Evolutionary conservation across 1,139 yeast species (phyloP), one percentile per base, ranked within the genome.

Genomic region (Suhomyces kunorum): DNA sequence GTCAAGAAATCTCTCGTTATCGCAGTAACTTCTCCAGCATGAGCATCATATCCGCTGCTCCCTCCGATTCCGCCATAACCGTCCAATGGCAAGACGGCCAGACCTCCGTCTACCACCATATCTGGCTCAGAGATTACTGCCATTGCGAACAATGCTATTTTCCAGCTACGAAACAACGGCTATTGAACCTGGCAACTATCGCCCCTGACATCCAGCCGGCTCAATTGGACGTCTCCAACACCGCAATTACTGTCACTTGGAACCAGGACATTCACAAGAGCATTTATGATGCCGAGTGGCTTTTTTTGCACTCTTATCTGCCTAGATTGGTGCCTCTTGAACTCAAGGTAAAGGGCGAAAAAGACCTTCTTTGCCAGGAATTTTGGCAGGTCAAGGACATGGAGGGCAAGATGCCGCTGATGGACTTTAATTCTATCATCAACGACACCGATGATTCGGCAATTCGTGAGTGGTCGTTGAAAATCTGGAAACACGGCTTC

Each of bases 61-160:
- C 24, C 25, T 13, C 27, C 13, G 16, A 36, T 11, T 26, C 31
- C 19, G 36, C 41, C 26, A 32, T 47, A 26, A 32, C 33, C 11
- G 38, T 50, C 32, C 32, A 31, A n/a, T 49, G 53, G 54, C 19
- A 32, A 35, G 49, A 45, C 33, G 51, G 48, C 26, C 40, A 42
- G 28, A 6, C 34, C 8, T 47, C 59, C 18, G 11, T 32, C 14
- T 72, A 50, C 56, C 84, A 81, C 57, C 60, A 74, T 57, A 68
- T 83, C 40, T 83, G 89, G 89, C 67, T 84, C 22, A 66, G 90
- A 37, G 92, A 84, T 58, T 76, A 78, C 51, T 84, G 90, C 54
- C 85, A 76, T 44, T 82, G 88, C 51, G 61, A 65, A n/a, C 52
- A 68, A 18, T 82, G 88, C 59, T 80, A 72, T 61, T 83, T 78